Evolutionary conservation across 306 rosid genomes (phyloP).

Genomic region (Pyrus pyrifolia): DNA sequence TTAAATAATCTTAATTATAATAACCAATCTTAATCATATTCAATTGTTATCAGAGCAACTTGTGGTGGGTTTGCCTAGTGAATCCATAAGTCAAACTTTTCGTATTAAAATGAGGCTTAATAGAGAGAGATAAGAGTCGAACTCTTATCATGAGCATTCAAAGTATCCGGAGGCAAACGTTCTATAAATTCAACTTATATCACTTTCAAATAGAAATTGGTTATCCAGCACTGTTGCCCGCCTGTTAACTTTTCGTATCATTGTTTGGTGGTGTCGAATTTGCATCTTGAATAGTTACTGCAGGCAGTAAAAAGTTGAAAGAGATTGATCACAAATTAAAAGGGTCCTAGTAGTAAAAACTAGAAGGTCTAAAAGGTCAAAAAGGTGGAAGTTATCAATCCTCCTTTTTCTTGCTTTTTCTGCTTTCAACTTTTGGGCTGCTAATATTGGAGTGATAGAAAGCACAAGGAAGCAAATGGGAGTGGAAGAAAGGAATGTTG

Average conservation of each 20-base stretch:
- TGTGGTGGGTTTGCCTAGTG: no score
- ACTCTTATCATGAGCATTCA: not conserved
- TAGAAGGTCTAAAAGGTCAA: not conserved
- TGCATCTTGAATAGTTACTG: not conserved
- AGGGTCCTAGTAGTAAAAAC: not conserved
- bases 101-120: not conserved
- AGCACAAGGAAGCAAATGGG: slow-evolving; percentile 9
- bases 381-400: not conserved
- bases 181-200: not conserved
- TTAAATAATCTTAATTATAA: no score
- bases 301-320: not conserved
- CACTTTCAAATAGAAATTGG: not conserved
- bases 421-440: slow-evolving; percentile 13
- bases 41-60: no score
- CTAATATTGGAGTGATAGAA: slow-evolving; percentile 10
- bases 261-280: not conserved
- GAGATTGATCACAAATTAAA: not conserved
- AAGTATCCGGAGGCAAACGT: not conserved
- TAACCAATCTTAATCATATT: no score
- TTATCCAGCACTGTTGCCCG: not conserved
- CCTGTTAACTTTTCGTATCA: not conserved
- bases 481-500: slow-evolving; percentile 8
- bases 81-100: no score
- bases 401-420: not conserved
- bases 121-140: not conserved